Evolutionary conservation across 1,284 basidiomycete genomes (phyloP), one percentile per base, ranked within the genome.

Genomic region (Cryptococcus wingfieldii): DNA sequence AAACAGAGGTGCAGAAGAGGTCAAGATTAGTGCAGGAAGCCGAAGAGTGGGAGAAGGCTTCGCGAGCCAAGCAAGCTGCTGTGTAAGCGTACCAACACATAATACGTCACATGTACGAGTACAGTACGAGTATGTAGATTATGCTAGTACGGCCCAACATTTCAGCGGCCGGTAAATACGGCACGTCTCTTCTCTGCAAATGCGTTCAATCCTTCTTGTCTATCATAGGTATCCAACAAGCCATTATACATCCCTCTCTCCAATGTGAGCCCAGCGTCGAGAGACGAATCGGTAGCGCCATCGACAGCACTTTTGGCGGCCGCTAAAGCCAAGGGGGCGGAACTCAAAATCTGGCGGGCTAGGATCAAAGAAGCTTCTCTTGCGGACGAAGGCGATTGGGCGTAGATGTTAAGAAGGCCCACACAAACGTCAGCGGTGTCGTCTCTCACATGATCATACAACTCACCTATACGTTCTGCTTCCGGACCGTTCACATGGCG

Each of bases 221-320:
- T 83, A 72, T 97, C 93, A 63, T 86, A 81, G 14, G 82, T 87
- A 42, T 81, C 80, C 14, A 97, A 77, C n/a, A 97, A 80, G 1
- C 84, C 82, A 65, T 95, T 88, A 65, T 97, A 97, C 25, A 88
- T 86, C 10, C 86, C 84, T 37, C 88, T 81, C 75, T 97, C 93
- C 64, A 94, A 90, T 73, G 93, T 89, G 7, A 96, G 81, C 9
- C 91, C 91, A 82, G 70, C 81, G 72, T 90, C 87, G 4, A 93
- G 77, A 13, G 89, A 80, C 19, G 92, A 79, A 65, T 90, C 86
- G 8, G 83, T 81, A 14, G 91, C 89, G 38, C 86, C 81, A 45
- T 89, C 88, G 56, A 97, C 88, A 3, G 91, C 90, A 62, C 85
- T 81, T 71, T 97, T 97, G 6, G 93, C 92, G 0, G 91, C 91